phyloP scores from a whole-genome alignment of 2,329 filamentous ascomycete species.

The Cladophialophora immunda region DNA sequence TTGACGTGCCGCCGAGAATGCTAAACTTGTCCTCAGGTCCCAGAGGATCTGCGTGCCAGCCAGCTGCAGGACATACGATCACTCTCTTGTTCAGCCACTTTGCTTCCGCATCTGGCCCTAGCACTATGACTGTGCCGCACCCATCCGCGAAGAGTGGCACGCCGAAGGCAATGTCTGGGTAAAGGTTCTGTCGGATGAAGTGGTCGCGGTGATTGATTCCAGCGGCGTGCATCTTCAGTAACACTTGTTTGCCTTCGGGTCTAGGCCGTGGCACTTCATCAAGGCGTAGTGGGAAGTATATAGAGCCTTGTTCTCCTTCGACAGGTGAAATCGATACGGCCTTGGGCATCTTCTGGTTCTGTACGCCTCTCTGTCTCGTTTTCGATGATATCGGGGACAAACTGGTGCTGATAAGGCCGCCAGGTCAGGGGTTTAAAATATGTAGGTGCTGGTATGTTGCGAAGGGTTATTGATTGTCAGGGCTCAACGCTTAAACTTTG shows the following conservation, averaged over 20 bases:
- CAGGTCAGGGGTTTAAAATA: no score
- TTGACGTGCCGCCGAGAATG: constrained; percentile 71
- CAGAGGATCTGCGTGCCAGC: constrained; percentile 75
- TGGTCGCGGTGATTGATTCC: not conserved
- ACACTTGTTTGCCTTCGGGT: not conserved
- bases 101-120: constrained; percentile 65
- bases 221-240: not conserved
- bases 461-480: no score
- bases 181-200: not conserved
- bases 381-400: no score
- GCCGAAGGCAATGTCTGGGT: constrained; percentile 44
- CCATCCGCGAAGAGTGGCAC: constrained; percentile 84
- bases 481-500: no score
- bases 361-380: no score
- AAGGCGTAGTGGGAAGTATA: no score
- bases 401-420: no score
- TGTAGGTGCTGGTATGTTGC: no score
- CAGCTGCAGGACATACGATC: constrained; percentile 77
- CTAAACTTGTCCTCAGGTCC: constrained; percentile 76
- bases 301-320: no score
- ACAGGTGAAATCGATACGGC: no score
- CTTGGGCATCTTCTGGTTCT: no score
- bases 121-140: constrained; percentile 73
- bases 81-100: constrained; percentile 73
- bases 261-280: not conserved